Percentiles rank a stretch among this genome's conserved stretches.
Conservation (phyloP, 2,329 filamentous ascomycete genomes). For the Aspergillus sp. region DNA sequence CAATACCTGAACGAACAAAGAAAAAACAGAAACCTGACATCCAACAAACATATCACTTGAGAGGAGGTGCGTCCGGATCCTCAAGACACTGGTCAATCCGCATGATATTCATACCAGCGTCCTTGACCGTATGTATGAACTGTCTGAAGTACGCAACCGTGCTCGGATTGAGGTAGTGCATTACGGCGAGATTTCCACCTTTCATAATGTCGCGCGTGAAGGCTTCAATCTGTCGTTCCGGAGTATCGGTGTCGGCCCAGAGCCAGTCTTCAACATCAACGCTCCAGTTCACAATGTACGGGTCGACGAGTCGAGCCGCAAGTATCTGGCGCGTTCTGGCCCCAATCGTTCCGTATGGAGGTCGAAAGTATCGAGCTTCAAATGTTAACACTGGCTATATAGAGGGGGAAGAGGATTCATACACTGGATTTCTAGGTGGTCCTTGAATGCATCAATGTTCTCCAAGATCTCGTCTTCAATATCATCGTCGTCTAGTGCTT, state of each 20-base stretch:
- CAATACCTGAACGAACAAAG: background rate
- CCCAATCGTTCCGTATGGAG: slow-evolving; percentile 62
- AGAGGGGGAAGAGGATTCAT: slow-evolving; percentile 11
- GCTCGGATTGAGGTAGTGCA: slow-evolving; percentile 61
- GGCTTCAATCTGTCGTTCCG: slow-evolving; percentile 60
- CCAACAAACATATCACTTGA: background rate
- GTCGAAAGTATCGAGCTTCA: slow-evolving; percentile 55
- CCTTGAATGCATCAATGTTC: slow-evolving; percentile 25
- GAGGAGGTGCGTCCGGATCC: slow-evolving; percentile 40
- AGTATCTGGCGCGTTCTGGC: slow-evolving; percentile 60
- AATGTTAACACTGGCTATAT: background rate
- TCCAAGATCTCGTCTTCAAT: slow-evolving; percentile 34
- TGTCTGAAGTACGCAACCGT: slow-evolving; percentile 59
- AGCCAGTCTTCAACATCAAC: slow-evolving; percentile 67
- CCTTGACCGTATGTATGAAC: slow-evolving; percentile 60
- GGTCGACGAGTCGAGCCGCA: slow-evolving; percentile 45
- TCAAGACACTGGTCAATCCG: slow-evolving; percentile 60
- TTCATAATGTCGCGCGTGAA: slow-evolving; percentile 58
- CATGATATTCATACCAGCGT: slow-evolving; percentile 58
- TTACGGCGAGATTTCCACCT: slow-evolving; percentile 59
- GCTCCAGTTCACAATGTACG: slow-evolving; percentile 60
- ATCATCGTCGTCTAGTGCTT: slow-evolving; percentile 23
- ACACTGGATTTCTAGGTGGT: slow-evolving; percentile 29
- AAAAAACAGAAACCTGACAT: background rate
- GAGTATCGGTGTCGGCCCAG: slow-evolving; percentile 56